phyloP scores from a whole-genome alignment of 371 early-diverging fungal genomes.

The Rhizopus arrhizus region DNA sequence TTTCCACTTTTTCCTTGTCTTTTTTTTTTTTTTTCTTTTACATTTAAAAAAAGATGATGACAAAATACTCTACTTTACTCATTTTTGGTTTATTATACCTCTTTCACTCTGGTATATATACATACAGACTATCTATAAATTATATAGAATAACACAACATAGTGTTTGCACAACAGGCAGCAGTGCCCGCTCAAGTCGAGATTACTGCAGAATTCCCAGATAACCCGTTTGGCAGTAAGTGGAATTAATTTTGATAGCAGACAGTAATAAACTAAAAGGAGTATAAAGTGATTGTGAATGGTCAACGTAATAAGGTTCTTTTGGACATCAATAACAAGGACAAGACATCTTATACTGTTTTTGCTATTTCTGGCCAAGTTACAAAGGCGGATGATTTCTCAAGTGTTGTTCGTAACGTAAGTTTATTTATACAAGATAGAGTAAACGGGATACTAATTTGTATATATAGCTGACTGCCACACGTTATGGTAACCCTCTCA shows the following conservation, averaged over 20 bases:
- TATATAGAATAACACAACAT: neutral
- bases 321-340: conserved; percentile 49
- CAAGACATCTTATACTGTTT: conserved; percentile 35
- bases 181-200: conserved; percentile 31
- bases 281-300: conserved; percentile 46
- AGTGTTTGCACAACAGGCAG: conserved; percentile 37
- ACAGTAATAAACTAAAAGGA: neutral
- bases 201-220: conserved; percentile 51
- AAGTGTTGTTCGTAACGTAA: conserved; percentile 49
- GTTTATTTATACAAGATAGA: conserved; percentile 8
- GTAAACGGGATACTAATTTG: neutral
- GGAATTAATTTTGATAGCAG: neutral
- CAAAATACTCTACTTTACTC: conserved; percentile 26
- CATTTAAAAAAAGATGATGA: conserved; percentile 14
- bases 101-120: neutral
- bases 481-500: conserved; percentile 38
- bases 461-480: conserved; percentile 38
- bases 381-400: conserved; percentile 34
- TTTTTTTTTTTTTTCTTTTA: conserved; percentile 16
- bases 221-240: conserved; percentile 54
- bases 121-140: neutral
- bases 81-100: conserved; percentile 17
- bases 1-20: conserved; percentile 19
- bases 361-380: conserved; percentile 47
- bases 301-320: conserved; percentile 49